Evolutionary conservation across 2,329 filamentous ascomycete genomes (phyloP).

Genomic region (Ceratocystis papillata): DNA sequence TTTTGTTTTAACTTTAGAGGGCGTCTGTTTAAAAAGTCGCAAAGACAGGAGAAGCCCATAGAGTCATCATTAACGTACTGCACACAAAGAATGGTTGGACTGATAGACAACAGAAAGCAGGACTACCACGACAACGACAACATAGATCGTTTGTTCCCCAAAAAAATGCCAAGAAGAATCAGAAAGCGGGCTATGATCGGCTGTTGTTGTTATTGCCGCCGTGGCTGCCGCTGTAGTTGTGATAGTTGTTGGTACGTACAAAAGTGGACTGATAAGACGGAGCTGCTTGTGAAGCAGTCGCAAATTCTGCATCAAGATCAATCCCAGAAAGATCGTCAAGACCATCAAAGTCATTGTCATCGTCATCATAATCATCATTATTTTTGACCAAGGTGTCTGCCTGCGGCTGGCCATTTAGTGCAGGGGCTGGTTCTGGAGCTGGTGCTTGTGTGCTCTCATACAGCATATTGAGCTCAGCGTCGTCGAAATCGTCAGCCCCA

Average conservation of each 20-base stretch:
- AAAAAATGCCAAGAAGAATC: not conserved
- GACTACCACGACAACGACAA: too few species aligned
- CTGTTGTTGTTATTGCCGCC: not conserved
- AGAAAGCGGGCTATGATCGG: not conserved
- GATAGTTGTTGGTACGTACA: constrained; percentile 22
- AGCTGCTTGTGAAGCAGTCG: constrained; percentile 20
- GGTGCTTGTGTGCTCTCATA: constrained; percentile 32
- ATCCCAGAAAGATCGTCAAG: constrained; percentile 21
- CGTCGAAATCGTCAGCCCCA: constrained; percentile 49
- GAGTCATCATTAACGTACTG: constrained; percentile 23
- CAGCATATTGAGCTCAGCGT: constrained; percentile 39
- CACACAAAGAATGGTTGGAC: not conserved
- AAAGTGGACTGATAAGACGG: not conserved
- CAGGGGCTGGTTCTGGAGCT: constrained; percentile 25
- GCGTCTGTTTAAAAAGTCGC: constrained; percentile 16
- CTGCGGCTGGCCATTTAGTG: not conserved
- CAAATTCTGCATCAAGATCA: constrained; percentile 24
- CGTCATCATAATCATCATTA: not conserved
- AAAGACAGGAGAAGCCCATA: not conserved
- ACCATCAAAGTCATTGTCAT: constrained; percentile 20
- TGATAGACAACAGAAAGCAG: too few species aligned
- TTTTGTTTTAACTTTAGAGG: constrained; percentile 7
- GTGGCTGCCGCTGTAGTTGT: not conserved
- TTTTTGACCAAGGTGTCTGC: not conserved
- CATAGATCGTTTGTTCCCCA: not conserved